Evolutionary conservation across 139 green algal genomes (phyloP).

Genomic region (Zygnema circumcarinatum): DNA sequence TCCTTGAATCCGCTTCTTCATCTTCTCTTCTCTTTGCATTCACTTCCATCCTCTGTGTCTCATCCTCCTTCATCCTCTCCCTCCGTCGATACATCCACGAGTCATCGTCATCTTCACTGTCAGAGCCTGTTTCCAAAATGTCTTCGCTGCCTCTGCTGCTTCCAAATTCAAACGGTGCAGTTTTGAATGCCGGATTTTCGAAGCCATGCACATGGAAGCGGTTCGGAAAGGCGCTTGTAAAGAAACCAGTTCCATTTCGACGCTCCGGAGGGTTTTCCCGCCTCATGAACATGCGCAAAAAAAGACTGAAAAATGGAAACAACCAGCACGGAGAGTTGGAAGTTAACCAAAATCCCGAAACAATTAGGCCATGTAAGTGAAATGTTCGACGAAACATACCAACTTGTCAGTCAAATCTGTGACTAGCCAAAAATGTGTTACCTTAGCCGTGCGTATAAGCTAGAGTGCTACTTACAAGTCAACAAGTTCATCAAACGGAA

Average conservation of each 20-base stretch:
- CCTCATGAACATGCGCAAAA: background rate
- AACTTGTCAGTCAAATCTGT: too few relatives aligned
- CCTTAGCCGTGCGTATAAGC: too few relatives aligned
- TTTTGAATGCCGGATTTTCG: background rate
- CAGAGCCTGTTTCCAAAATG: background rate
- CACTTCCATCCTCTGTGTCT: conserved; percentile 16
- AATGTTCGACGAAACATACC: too few relatives aligned
- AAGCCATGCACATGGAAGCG: conserved; percentile 17
- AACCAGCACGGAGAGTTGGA: too few relatives aligned
- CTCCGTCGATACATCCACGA: conserved; percentile 26
- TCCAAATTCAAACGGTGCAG: background rate
- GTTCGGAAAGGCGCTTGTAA: background rate
- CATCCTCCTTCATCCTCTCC: conserved; percentile 31
- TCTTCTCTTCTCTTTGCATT: conserved; percentile 29
- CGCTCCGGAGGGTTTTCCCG: background rate
- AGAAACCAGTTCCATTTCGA: background rate
- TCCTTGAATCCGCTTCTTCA: conserved; percentile 1
- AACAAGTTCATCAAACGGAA: conserved; percentile 46
- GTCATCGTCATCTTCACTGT: conserved; percentile 39
- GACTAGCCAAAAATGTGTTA: too few relatives aligned
- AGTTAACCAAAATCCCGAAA: too few relatives aligned
- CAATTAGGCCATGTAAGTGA: too few relatives aligned
- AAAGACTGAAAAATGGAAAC: background rate
- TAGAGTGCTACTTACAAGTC: conserved; percentile 41
- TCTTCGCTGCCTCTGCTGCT: background rate